Evolutionary conservation across 2,329 filamentous ascomycete species (phyloP).

Genomic region (Sporothrix curviconia): DNA sequence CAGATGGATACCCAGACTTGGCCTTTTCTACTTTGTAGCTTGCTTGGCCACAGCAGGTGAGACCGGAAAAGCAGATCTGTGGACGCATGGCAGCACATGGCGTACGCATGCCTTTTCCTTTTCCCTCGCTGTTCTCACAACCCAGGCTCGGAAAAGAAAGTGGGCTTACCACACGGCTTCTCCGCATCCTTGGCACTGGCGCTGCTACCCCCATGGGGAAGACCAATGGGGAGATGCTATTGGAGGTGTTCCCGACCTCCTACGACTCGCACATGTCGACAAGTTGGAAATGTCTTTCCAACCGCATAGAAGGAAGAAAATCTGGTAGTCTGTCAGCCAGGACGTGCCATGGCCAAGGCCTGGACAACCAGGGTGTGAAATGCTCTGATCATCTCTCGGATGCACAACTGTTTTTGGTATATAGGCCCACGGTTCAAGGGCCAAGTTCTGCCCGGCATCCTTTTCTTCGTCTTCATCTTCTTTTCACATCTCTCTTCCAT

Average conservation of each 20-base stretch:
- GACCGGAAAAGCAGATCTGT: not conserved
- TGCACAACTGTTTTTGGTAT: not conserved
- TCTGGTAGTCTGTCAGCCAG: not conserved
- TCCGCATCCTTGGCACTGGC: not conserved
- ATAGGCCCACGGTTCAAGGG: no score
- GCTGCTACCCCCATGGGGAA: slow-evolving; percentile 2
- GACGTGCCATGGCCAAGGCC: not conserved
- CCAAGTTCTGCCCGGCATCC: not conserved
- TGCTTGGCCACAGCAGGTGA: no score
- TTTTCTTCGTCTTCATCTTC: not conserved
- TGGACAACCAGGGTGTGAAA: not conserved
- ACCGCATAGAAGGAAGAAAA: not conserved
- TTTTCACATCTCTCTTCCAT: not conserved
- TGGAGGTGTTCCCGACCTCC: no score
- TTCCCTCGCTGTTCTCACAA: not conserved
- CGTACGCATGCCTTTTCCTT: no score
- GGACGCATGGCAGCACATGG: no score
- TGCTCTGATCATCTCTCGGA: not conserved
- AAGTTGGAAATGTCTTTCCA: not conserved
- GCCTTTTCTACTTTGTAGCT: no score
- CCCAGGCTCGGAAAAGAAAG: not conserved
- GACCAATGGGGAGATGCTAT: no score
- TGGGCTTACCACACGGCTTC: not conserved
- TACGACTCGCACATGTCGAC: not conserved
- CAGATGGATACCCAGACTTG: no score